A percentile compares a stretch with the other conserved stretches of the same genome.
Conservation (phyloP, 2,329 filamentous ascomycete genomes). For the Endoconidiophora polonica region DNA sequence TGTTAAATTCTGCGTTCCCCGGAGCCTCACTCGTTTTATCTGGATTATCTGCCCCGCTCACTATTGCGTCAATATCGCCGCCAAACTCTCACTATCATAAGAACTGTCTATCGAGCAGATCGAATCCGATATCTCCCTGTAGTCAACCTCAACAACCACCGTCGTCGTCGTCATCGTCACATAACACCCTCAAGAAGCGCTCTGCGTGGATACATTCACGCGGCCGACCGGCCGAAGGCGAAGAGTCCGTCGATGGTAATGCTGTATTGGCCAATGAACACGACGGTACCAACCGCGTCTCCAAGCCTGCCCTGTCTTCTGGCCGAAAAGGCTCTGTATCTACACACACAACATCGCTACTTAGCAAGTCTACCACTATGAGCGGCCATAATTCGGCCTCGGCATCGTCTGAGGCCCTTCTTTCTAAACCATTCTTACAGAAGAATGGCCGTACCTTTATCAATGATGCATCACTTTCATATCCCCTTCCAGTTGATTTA, state of each 20-base stretch:
- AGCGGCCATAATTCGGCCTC: slow-evolving; percentile 20
- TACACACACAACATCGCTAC: not conserved
- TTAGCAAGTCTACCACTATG: slow-evolving; percentile 21
- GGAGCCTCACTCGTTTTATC: not conserved
- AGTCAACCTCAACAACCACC: not conserved
- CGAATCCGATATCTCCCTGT: not conserved
- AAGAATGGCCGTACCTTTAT: slow-evolving; percentile 73
- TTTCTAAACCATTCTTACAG: slow-evolving; percentile 42
- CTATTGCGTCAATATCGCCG: slow-evolving; percentile 3
- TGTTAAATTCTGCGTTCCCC: not conserved
- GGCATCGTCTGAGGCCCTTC: slow-evolving; percentile 25
- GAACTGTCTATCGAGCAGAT: not conserved
- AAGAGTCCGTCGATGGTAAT: too few relatives aligned
- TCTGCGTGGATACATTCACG: slow-evolving; percentile 3
- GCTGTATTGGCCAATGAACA: too few relatives aligned
- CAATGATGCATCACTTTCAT: slow-evolving; percentile 52
- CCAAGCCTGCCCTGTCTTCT: too few relatives aligned
- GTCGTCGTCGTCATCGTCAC: not conserved
- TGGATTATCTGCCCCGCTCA: not conserved
- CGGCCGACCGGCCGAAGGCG: not conserved
- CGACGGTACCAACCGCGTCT: too few relatives aligned
- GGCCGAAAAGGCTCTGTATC: too few relatives aligned
- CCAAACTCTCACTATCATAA: not conserved
- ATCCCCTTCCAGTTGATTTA: slow-evolving; percentile 80
- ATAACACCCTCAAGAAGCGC: slow-evolving; percentile 7